Evolutionary conservation across 306 rosid genomes (phyloP), one percentile per base, ranked within the genome.

Genomic region (Herpetospermum pedunculosum): DNA sequence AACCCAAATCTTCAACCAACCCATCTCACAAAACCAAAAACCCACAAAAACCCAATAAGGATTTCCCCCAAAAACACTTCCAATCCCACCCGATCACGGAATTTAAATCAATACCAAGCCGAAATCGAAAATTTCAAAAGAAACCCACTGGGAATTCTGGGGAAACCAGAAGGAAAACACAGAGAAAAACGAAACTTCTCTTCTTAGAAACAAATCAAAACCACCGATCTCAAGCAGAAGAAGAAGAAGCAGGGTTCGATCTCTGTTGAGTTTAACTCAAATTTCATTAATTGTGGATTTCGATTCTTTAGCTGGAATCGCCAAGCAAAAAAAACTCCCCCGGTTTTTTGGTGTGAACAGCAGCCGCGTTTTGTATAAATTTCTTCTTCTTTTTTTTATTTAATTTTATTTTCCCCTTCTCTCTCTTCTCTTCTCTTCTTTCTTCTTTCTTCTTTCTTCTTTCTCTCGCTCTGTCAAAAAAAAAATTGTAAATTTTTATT

Each of bases 291-390:
- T 21, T 32, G 49, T 14, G 5, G 62, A 32, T 63, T 75, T 47
- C 69, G 60, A 60, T 77, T 78, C 78, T 77, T 47, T 23, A 79
- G 86, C 88, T 84, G 75, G 50, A 73, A 81, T 83, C 76, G 84
- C 72, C 86, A 81, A 78, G 79, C 83, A 71, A 38, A 72, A 11
- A 55, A 18, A 80, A 55, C 77, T 48, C 60, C 41, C 81, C 86
- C 83, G 84, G 88, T 82, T 88, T 88, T 74, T 88, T 79, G 90
- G 88, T 78, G 80, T 80, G 70, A 69, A 65, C 91, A 78, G 89
- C 96, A 89, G 90, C 96, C 93, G 87, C 81, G 85, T 77, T 87
- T 84, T 80, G 72, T 62, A 53, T 62, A 29, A 62, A 14, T 62
- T 32, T 7, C 5, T 5, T 47, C 52, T 44, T 34, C n/a, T 59